These are phyloP conservation scores for Pachyrhizus erosus DNA, from an alignment of 306 rosid species.

Conservation along the genomic window DNA sequence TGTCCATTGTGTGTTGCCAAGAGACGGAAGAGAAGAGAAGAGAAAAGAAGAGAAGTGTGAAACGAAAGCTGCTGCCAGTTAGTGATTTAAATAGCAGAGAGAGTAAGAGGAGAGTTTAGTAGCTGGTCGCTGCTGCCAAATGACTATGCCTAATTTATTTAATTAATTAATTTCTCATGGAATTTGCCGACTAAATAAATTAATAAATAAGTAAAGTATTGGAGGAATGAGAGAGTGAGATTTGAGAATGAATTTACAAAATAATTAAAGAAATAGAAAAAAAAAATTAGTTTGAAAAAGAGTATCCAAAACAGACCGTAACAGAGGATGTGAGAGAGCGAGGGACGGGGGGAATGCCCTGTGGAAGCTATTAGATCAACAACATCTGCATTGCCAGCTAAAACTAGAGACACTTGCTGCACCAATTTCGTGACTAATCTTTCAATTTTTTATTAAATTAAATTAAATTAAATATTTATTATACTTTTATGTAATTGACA, in stretches of 20 bases:
- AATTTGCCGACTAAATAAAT: constrained; percentile 34
- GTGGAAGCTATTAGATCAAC: background rate
- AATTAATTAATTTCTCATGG: background rate
- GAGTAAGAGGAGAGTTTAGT: background rate
- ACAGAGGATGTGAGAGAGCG: background rate
- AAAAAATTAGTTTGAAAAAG: background rate
- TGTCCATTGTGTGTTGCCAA: constrained; percentile 33
- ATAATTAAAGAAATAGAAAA: background rate
- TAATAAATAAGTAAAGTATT: background rate
- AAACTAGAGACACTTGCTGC: background rate
- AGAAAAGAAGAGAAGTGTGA: background rate
- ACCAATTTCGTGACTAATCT: background rate
- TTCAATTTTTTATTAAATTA: no score
- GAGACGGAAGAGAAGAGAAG: background rate
- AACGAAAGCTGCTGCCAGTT: background rate
- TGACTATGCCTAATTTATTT: background rate
- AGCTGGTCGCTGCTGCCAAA: constrained; percentile 22
- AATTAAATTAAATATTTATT: no score
- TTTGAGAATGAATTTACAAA: background rate
- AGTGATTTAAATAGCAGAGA: constrained; percentile 36
- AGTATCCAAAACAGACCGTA: background rate
- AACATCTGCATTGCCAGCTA: background rate
- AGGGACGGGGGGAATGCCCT: background rate
- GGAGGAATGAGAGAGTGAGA: background rate
- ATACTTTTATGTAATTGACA: no score